Percentiles rank a stretch among this genome's conserved stretches.
phyloP scores from a whole-genome alignment of 2,329 filamentous ascomycete species.

The Boeremia exigua region DNA sequence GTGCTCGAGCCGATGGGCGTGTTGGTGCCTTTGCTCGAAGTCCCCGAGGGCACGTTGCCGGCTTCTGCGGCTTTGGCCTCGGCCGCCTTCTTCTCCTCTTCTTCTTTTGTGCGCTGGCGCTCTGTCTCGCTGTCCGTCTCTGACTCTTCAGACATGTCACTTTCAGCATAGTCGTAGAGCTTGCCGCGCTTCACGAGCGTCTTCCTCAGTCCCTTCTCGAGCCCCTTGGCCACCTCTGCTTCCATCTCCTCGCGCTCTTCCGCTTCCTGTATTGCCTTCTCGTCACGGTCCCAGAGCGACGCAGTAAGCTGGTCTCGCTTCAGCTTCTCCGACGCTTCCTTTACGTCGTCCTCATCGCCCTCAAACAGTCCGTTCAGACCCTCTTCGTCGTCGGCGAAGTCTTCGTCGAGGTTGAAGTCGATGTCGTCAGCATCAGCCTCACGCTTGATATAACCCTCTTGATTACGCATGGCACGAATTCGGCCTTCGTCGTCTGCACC shows the following conservation, averaged over 20 bases:
- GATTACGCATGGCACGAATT: conserved; percentile 45
- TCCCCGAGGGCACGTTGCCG: conserved; percentile 56
- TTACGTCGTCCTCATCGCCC: conserved; percentile 60
- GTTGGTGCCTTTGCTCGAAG: conserved; percentile 73
- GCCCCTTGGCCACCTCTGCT: conserved; percentile 70
- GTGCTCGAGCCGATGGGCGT: conserved; percentile 54
- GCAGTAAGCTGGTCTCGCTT: conserved; percentile 84
- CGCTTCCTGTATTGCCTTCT: conserved; percentile 65
- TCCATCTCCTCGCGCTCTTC: conserved; percentile 71
- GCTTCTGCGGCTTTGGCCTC: conserved; percentile 56
- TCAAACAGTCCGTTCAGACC: conserved; percentile 51
- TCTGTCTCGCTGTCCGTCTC: conserved; percentile 68
- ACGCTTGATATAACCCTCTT: conserved; percentile 52
- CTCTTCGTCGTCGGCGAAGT: conserved; percentile 88
- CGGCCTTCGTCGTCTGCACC: conserved; percentile 48
- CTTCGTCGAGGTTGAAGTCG: conserved; percentile 69
- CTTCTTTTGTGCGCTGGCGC: conserved; percentile 64
- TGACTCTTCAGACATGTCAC: conserved; percentile 56
- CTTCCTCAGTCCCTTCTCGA: conserved; percentile 80
- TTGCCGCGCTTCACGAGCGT: conserved; percentile 84
- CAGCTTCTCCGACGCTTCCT: conserved; percentile 68
- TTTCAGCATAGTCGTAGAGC: conserved; percentile 87
- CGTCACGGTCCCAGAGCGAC: conserved; percentile 76
- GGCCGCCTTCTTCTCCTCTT: conserved; percentile 56
- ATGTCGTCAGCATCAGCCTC: conserved; percentile 68